phyloP scores from a whole-genome alignment of 2,329 filamentous ascomycete genomes.

The Aquanectria penicillioides region DNA sequence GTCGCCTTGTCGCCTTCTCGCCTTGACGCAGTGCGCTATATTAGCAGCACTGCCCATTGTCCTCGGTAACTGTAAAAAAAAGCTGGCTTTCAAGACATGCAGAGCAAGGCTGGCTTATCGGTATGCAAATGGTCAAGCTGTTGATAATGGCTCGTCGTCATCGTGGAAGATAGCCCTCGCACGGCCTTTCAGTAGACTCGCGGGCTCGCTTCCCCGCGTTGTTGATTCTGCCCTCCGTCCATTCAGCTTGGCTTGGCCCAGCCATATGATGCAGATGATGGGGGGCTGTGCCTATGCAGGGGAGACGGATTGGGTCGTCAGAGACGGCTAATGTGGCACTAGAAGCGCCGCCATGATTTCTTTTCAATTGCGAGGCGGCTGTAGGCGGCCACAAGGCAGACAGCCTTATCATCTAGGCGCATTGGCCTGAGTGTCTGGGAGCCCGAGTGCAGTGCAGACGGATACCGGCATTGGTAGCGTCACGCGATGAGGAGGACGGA shows the following conservation, averaged over 20 bases:
- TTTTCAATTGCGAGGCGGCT: conserved; percentile 16
- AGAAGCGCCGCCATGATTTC: conserved; percentile 28
- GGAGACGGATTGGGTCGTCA: conserved; percentile 26
- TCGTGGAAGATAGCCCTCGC: neutral
- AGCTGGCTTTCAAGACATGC: too few relatives aligned
- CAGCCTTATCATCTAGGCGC: conserved; percentile 17
- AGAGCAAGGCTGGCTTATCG: too few relatives aligned
- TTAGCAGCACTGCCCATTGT: too few relatives aligned
- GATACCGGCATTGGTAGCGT: conserved; percentile 5
- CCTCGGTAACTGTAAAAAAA: too few relatives aligned
- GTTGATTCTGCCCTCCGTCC: conserved; percentile 8
- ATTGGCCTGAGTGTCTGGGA: conserved; percentile 1
- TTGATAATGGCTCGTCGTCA: conserved; percentile 12
- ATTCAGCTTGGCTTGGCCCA: conserved; percentile 38
- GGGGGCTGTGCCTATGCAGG: conserved; percentile 38
- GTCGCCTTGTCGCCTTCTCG: neutral
- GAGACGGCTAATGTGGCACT: conserved; percentile 21
- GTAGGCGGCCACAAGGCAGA: conserved; percentile 32
- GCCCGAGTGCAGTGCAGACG: conserved; percentile 14
- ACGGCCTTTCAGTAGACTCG: too few relatives aligned
- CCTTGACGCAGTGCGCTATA: too few relatives aligned
- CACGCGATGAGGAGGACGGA: conserved; percentile 28
- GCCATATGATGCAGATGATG: conserved; percentile 16
- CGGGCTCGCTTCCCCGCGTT: conserved; percentile 22
- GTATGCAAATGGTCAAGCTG: too few relatives aligned